Percentiles rank a stretch among this genome's conserved stretches.
Evolutionary conservation across 2,329 filamentous ascomycete genomes (phyloP).

Genomic region (Calonectria leucothoes): DNA sequence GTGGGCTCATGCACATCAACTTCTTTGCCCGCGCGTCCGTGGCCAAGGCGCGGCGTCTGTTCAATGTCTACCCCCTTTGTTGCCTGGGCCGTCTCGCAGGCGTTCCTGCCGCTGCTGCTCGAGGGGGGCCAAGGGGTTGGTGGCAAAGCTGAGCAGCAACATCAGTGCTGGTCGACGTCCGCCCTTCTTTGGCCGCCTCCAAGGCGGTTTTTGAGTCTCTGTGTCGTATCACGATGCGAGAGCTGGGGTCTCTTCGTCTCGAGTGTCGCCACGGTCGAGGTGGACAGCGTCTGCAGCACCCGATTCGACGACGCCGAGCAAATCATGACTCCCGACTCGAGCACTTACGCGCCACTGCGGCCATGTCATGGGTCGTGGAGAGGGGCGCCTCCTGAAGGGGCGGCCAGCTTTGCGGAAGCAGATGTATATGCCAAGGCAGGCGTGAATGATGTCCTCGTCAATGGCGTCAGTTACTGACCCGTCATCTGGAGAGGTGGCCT

Average conservation of each 20-base stretch:
- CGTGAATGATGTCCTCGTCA: constrained; percentile 9
- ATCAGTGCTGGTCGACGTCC: constrained; percentile 10
- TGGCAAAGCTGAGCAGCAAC: constrained; percentile 20
- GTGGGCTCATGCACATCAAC: constrained; percentile 21
- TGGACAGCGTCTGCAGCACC: constrained; percentile 2
- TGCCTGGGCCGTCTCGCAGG: constrained; percentile 18
- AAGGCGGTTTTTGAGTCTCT: constrained; percentile 21
- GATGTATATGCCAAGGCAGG: constrained; percentile 12
- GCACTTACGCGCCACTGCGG: constrained; percentile 16
- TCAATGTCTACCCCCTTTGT: constrained; percentile 24
- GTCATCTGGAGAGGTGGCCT: constrained; percentile 25
- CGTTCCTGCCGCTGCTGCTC: constrained; percentile 26
- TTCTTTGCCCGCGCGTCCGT: constrained; percentile 17
- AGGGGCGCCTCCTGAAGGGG: constrained; percentile 3
- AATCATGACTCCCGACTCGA: constrained; percentile 15
- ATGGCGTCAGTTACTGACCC: constrained; percentile 7
- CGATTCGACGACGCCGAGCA: constrained; percentile 12
- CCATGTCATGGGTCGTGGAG: constrained; percentile 4
- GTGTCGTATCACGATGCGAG: constrained; percentile 1
- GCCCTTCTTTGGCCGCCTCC: constrained; percentile 1
- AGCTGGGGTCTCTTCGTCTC: constrained; percentile 15
- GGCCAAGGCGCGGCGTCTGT: constrained; percentile 13
- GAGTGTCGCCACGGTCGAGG: constrained; percentile 10
- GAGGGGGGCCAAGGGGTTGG: constrained; percentile 3
- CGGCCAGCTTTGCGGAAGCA: not conserved